Conservation (phyloP, 257 asterid species). For the Catharanthus roseus region DNA sequence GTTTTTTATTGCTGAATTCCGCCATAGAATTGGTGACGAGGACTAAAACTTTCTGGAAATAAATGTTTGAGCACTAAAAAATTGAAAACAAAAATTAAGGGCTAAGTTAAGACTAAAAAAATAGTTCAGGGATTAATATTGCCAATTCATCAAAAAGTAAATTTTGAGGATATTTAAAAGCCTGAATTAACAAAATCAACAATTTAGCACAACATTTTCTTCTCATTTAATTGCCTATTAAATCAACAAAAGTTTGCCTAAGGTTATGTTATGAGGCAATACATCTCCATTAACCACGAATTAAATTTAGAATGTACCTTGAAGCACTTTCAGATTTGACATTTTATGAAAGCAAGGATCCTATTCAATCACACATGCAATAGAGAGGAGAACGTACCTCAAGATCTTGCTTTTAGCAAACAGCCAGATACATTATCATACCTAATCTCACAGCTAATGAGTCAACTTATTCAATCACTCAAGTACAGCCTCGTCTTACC, state of each 20-base stretch:
- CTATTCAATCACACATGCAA: neutral
- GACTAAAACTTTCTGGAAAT: no score
- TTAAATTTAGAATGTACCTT: neutral
- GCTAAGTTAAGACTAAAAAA: no score
- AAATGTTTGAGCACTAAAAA: no score
- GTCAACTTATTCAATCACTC: neutral
- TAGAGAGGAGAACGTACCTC: neutral
- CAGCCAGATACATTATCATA: neutral
- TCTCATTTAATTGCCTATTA: neutral
- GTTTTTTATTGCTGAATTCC: no score
- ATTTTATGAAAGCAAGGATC: neutral
- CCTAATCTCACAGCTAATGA: neutral
- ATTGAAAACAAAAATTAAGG: no score
- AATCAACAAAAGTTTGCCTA: neutral
- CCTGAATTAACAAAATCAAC: neutral
- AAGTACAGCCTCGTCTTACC: no score
- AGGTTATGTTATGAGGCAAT: neutral
- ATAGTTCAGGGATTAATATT: no score
- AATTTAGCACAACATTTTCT: neutral
- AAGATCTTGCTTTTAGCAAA: neutral
- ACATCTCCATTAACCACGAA: neutral
- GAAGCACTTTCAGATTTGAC: neutral
- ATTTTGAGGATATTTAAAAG: neutral
- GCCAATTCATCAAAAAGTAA: no score
- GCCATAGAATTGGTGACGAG: no score